A percentile compares a stretch with the other conserved stretches of the same genome.
phyloP scores from a whole-genome alignment of 2,329 filamentous ascomycete genomes.

The Fonsecaea pugnacius region DNA sequence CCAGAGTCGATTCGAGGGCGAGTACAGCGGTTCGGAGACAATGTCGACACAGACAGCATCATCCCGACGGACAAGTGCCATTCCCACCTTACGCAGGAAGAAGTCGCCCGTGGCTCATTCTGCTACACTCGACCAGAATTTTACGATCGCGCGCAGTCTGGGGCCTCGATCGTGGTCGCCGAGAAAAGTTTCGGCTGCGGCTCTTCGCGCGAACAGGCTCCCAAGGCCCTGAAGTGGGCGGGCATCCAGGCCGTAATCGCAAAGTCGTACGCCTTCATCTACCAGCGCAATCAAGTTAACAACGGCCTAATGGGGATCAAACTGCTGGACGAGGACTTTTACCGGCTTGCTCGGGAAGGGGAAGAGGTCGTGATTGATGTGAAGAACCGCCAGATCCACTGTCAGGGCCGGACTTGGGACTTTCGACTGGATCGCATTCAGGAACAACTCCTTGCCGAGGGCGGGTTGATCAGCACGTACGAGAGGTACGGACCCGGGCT shows the following conservation, averaged over 20 bases:
- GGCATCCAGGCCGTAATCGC: slow-evolving; percentile 19
- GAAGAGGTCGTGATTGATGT: slow-evolving; percentile 17
- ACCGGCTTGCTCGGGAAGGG: slow-evolving; percentile 16
- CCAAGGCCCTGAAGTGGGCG: slow-evolving; percentile 16
- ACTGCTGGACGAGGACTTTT: slow-evolving; percentile 18
- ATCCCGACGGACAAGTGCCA: slow-evolving; percentile 26
- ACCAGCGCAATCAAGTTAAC: slow-evolving; percentile 19
- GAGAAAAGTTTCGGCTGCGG: slow-evolving; percentile 24
- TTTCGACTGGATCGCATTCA: slow-evolving; percentile 22
- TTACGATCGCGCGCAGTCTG: slow-evolving; percentile 17
- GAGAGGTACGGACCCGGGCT: slow-evolving; percentile 21
- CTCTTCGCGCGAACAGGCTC: slow-evolving; percentile 22
- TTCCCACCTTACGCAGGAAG: slow-evolving; percentile 21
- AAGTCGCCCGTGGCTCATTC: slow-evolving; percentile 23
- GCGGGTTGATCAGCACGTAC: slow-evolving; percentile 20
- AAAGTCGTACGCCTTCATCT: slow-evolving; percentile 23
- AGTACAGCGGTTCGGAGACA: slow-evolving; percentile 22
- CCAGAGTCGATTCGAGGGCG: slow-evolving; percentile 16
- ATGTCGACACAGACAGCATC: slow-evolving; percentile 27
- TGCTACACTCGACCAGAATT: slow-evolving; percentile 23
- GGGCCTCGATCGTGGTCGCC: slow-evolving; percentile 19
- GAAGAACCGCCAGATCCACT: slow-evolving; percentile 16
- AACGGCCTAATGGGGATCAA: slow-evolving; percentile 20
- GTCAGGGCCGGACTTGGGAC: slow-evolving; percentile 9
- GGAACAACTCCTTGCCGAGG: slow-evolving; percentile 21